Base-by-base conservation (phyloP, 2,329 filamentous ascomycete species). In the Ophiostoma ulmi region DNA sequence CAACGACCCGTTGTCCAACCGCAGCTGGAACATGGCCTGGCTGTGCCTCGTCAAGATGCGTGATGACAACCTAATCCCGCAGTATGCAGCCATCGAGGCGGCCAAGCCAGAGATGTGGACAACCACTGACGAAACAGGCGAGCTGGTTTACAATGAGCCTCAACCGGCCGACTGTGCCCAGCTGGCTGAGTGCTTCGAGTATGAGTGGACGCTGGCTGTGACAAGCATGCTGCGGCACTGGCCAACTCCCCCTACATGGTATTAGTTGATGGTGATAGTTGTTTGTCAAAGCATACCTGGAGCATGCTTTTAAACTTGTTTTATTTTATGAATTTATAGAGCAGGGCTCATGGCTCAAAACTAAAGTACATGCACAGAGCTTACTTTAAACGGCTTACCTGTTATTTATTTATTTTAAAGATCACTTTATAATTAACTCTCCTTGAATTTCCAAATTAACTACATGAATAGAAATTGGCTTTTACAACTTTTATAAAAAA, bases 11-110 rank as follows among this genome's bases (percentile, higher is more conserved):
- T 80, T 84, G 22, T 90, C 88, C 73, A 88, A 88, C 75, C 84
- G 88, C 35, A 92, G 89, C 77, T 93, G 91, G 90, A 93, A 93
- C 76, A 82, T 90, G 75, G 90, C 89, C 61, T 93, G 90, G 90
- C 80, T 93, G 65, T 87, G 90, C 41, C 80, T 93, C 11, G 80
- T 80, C 61, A 91, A 91, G 78, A 88, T 92, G 68, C 82, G 84
- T 31, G 85, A 87, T 70, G 87, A 83, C 84, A 52, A 20, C 70
- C 81, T 92, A 66, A 83, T 93, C 26, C 77, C 84, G 0, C 81
- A 83, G 52, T 90, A 90, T 75, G 88, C 90, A 0, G 81, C 83
- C 44, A 77, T 82, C 14, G 88, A 92, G 76, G 87, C 90, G 0
- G 80, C 81, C 17, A 86, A 85, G 74, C 87, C 86, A 3, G 85